phyloP scores from a whole-genome alignment of 2,329 filamentous ascomycete genomes.

The Epichloe gansuensis region DNA sequence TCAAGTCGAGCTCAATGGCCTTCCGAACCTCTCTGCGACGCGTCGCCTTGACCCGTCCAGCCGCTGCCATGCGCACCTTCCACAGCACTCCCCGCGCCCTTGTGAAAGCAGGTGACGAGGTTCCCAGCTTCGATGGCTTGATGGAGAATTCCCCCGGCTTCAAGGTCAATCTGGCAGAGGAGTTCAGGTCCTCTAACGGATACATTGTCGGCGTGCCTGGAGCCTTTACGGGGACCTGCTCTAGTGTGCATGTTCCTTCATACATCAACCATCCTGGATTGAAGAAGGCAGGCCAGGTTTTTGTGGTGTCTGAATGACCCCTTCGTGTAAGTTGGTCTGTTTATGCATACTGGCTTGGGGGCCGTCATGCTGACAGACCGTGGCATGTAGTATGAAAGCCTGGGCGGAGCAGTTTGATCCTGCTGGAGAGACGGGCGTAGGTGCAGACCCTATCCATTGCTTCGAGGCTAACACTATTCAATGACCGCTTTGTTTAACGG shows the following conservation, averaged over 20 bases:
- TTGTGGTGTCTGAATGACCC: slow-evolving; percentile 84
- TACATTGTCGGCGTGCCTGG: slow-evolving; percentile 78
- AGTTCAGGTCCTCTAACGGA: slow-evolving; percentile 58
- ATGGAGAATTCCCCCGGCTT: slow-evolving; percentile 82
- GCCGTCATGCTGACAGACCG: not conserved
- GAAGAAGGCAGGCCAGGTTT: slow-evolving; percentile 69
- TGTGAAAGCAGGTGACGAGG: slow-evolving; percentile 65
- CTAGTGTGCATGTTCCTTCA: slow-evolving; percentile 61
- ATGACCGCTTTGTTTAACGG: not conserved
- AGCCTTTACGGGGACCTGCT: slow-evolving; percentile 52
- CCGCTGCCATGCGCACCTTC: slow-evolving; percentile 33
- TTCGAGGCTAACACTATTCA: not conserved
- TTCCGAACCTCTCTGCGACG: slow-evolving; percentile 24
- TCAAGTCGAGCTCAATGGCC: slow-evolving; percentile 17
- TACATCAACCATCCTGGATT: slow-evolving; percentile 72
- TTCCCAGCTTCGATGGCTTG: slow-evolving; percentile 67
- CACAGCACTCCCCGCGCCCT: slow-evolving; percentile 48
- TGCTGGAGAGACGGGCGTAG: slow-evolving; percentile 58
- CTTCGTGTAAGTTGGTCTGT: slow-evolving; percentile 60
- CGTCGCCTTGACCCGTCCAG: slow-evolving; percentile 18
- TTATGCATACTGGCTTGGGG: not conserved
- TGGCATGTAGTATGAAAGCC: slow-evolving; percentile 65
- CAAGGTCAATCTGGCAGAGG: slow-evolving; percentile 75
- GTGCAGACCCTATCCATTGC: slow-evolving; percentile 21
- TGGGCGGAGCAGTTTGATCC: slow-evolving; percentile 74